Conservation (phyloP, 176 grass and related monocot species). For the Melocanna baccifera region DNA sequence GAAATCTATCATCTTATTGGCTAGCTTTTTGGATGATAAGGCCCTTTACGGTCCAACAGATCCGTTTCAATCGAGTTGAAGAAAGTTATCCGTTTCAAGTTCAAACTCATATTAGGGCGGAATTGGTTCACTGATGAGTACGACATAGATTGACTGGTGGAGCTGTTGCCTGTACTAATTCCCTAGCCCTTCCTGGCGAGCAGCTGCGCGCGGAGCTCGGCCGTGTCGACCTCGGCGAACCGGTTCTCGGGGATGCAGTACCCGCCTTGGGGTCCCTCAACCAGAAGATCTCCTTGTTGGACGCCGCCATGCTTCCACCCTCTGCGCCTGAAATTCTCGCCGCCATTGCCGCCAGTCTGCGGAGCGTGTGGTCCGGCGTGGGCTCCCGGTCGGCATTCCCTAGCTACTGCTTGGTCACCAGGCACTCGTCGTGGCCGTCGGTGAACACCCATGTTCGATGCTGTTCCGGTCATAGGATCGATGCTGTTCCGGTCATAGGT, state of each 20-base stretch:
- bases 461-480: too few species aligned
- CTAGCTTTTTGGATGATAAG: too few species aligned
- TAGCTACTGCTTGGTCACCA: too few species aligned
- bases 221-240: constrained; percentile 40
- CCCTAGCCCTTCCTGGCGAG: constrained; percentile 29
- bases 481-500: too few species aligned
- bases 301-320: background rate
- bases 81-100: background rate
- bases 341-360: background rate
- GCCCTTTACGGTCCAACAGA: too few species aligned
- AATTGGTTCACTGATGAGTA: background rate
- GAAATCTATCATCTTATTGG: too few species aligned
- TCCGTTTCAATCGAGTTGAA: too few species aligned
- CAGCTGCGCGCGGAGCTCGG: constrained; percentile 44
- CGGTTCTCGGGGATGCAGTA: constrained; percentile 51
- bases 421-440: too few species aligned
- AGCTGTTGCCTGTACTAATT: background rate
- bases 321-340: background rate
- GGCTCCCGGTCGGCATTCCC: too few species aligned
- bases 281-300: constrained; percentile 39
- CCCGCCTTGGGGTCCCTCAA: constrained; percentile 57
- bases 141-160: background rate
- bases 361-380: too few species aligned
- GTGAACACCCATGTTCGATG: too few species aligned
- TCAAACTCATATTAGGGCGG: background rate